phyloP scores from a whole-genome alignment of 1,139 yeast species.

The Hansenula lynferdii region DNA sequence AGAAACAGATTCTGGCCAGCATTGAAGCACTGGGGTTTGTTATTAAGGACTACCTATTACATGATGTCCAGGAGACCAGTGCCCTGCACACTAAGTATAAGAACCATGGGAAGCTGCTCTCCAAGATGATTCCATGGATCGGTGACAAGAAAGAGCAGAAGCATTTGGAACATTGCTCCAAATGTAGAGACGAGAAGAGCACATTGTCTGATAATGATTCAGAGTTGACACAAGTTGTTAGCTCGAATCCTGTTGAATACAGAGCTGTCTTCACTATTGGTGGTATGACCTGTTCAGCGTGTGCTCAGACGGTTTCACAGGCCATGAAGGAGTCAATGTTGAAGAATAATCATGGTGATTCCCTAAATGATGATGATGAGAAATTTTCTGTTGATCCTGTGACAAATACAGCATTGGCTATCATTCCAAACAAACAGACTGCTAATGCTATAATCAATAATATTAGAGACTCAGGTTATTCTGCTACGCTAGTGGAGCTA shows the following conservation, averaged over 20 bases:
- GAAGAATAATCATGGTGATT: conserved; percentile 3
- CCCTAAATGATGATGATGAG: conserved; percentile 6
- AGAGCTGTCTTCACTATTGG: conserved; percentile 52
- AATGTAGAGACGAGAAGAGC: conserved; percentile 26
- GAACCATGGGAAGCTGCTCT: not conserved
- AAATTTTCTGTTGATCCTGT: conserved; percentile 34
- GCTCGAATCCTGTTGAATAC: conserved; percentile 25
- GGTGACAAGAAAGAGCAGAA: conserved; percentile 16
- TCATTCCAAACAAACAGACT: conserved; percentile 46
- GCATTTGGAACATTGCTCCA: conserved; percentile 32
- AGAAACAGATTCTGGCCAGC: conserved; percentile 7
- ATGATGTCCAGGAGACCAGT: conserved; percentile 8
- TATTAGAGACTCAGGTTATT: conserved; percentile 53
- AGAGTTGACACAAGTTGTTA: conserved; percentile 12
- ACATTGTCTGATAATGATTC: conserved; percentile 10
- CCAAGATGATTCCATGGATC: not conserved
- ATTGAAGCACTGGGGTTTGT: conserved; percentile 16
- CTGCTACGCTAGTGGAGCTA: conserved; percentile 52
- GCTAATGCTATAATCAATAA: conserved; percentile 44
- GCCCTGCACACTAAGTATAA: not conserved
- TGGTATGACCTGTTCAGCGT: conserved; percentile 67
- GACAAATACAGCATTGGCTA: conserved; percentile 39
- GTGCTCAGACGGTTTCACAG: conserved; percentile 43
- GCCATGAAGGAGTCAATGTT: conserved; percentile 33
- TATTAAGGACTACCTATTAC: conserved; percentile 11